These are phyloP conservation scores for Naegleria fowleri DNA, from an alignment of 208 protist genomes.

Conservation along the genomic window DNA sequence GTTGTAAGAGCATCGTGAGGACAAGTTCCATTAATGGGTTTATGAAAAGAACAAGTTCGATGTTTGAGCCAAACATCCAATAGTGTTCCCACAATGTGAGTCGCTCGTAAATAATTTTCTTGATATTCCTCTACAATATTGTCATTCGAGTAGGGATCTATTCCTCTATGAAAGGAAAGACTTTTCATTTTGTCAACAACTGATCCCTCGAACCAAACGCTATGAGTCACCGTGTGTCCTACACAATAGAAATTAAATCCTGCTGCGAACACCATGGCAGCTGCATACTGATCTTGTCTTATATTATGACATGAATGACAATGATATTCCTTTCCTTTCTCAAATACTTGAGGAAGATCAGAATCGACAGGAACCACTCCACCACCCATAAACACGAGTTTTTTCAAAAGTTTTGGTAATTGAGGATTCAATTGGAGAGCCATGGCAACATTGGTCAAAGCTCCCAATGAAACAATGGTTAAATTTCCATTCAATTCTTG, in stretches of 20 bases:
- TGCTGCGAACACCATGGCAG: not conserved
- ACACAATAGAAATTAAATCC: not conserved
- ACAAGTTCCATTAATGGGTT: not conserved
- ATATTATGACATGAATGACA: not conserved
- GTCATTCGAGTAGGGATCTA: not conserved
- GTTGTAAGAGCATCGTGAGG: not conserved
- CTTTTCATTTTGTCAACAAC: not conserved
- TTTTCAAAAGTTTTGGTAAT: not conserved
- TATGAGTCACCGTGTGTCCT: not conserved
- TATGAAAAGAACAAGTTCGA: not conserved
- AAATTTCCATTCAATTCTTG: slow-evolving; percentile 7
- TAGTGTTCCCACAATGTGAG: not conserved
- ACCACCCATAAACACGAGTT: not conserved
- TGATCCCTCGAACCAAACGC: not conserved
- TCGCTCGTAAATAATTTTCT: not conserved
- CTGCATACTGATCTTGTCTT: not conserved
- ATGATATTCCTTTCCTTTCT: not conserved
- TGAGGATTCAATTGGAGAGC: not conserved
- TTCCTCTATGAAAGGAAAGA: not conserved
- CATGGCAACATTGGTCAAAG: not conserved
- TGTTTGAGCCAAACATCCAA: not conserved
- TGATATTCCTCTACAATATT: not conserved
- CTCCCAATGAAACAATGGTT: not conserved
- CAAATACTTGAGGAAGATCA: not conserved
- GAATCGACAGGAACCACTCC: not conserved